A percentile compares a stretch with the other conserved stretches of the same genome.
phyloP scores from a whole-genome alignment of 768 basidiomycete genomes.

The Hygrocybe coccinea region DNA sequence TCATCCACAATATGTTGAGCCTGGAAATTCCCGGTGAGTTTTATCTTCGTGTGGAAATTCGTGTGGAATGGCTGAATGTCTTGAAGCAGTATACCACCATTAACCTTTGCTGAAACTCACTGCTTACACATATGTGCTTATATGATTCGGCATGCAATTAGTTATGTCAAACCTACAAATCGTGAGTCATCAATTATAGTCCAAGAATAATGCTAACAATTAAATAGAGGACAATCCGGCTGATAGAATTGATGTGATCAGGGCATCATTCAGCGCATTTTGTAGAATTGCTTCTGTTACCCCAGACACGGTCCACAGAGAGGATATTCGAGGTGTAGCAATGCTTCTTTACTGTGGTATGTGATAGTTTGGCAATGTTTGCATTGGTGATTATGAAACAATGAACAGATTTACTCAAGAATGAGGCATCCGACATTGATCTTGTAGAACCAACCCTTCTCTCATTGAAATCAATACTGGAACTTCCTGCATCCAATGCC shows the following conservation, averaged over 20 bases:
- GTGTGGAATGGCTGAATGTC: neutral
- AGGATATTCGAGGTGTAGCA: slow-evolving; percentile 75
- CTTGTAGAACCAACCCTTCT: slow-evolving; percentile 77
- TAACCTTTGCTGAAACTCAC: slow-evolving; percentile 39
- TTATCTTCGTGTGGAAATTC: slow-evolving; percentile 12
- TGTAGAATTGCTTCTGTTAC: slow-evolving; percentile 41
- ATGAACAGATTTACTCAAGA: slow-evolving; percentile 67
- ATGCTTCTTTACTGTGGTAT: slow-evolving; percentile 75
- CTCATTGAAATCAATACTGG: slow-evolving; percentile 69
- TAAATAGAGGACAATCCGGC: slow-evolving; percentile 45
- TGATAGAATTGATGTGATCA: slow-evolving; percentile 63
- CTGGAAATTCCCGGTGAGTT: slow-evolving; percentile 13
- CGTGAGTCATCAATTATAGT: slow-evolving; percentile 11
- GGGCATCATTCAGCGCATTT: slow-evolving; percentile 58
- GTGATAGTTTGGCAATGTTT: slow-evolving; percentile 9
- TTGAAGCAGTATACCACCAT: neutral
- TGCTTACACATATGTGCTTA: slow-evolving; percentile 82
- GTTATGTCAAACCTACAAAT: too few relatives aligned
- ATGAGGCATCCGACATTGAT: slow-evolving; percentile 77
- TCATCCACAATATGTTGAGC: neutral
- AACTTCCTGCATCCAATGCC: slow-evolving; percentile 43
- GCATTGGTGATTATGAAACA: slow-evolving; percentile 8
- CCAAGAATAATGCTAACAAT: slow-evolving; percentile 6
- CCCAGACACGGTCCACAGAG: slow-evolving; percentile 51
- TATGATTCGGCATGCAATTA: slow-evolving; percentile 60